Percentiles rank a stretch among this genome's conserved stretches.
phyloP scores from a whole-genome alignment of 1,139 yeast species.

The Saccharomyces hybrid region DNA sequence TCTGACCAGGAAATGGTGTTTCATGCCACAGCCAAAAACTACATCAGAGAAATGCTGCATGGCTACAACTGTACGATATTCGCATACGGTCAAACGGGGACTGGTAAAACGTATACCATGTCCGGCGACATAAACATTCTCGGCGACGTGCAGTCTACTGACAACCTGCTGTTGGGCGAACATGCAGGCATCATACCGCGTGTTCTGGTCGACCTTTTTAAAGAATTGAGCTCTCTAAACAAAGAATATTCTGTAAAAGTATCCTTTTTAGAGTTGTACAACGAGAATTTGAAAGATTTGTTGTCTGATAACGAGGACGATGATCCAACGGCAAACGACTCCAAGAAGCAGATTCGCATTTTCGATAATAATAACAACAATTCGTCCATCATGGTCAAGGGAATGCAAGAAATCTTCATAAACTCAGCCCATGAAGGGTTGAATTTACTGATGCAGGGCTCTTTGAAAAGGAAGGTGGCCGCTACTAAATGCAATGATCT shows the following conservation, averaged over 20 bases:
- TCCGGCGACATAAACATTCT: slow-evolving; percentile 49
- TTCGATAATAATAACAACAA: slow-evolving; percentile 1
- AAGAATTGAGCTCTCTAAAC: slow-evolving; percentile 33
- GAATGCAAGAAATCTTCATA: slow-evolving; percentile 43
- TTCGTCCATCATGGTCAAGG: slow-evolving; percentile 37
- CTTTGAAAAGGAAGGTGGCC: slow-evolving; percentile 53
- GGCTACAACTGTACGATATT: slow-evolving; percentile 74
- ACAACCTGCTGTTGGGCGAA: slow-evolving; percentile 25
- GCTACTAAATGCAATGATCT: slow-evolving; percentile 62
- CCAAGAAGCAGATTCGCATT: slow-evolving; percentile 1
- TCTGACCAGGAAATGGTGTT: slow-evolving; percentile 59
- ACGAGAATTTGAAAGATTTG: slow-evolving; percentile 63
- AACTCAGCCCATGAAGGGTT: slow-evolving; percentile 38
- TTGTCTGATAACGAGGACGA: slow-evolving; percentile 21
- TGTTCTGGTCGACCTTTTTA: slow-evolving; percentile 46
- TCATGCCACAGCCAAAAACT: slow-evolving; percentile 52
- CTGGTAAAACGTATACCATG: slow-evolving; percentile 87
- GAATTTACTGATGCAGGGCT: slow-evolving; percentile 43
- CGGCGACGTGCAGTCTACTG: slow-evolving; percentile 19
- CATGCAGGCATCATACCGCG: slow-evolving; percentile 69
- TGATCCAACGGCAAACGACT: slow-evolving; percentile 1
- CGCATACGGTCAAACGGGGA: slow-evolving; percentile 88
- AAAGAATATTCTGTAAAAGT: slow-evolving; percentile 56
- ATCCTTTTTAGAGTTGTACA: slow-evolving; percentile 66
- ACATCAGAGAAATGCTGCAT: slow-evolving; percentile 49